Percentiles rank a stretch among this genome's conserved stretches.
These are phyloP conservation scores for Scalesia atractyloides DNA, from an alignment of 129 eudicot genomes.

Conservation along the genomic window DNA sequence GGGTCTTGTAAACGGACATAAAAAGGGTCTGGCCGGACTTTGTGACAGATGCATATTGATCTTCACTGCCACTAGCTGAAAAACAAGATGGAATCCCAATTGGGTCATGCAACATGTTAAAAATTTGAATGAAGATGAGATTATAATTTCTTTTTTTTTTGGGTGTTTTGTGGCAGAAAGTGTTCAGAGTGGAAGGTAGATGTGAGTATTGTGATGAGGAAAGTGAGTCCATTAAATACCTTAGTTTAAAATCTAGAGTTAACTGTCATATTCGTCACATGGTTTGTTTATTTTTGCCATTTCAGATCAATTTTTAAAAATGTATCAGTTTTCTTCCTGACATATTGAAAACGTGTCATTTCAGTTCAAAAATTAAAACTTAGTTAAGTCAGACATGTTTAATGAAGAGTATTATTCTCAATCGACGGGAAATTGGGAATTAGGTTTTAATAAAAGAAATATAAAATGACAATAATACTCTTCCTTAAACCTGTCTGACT, in stretches of 20 bases:
- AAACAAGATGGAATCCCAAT: slow-evolving; percentile 78
- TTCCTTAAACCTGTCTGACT: too few species aligned
- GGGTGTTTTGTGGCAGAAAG: slow-evolving; percentile 22
- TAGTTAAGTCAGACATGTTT: too few species aligned
- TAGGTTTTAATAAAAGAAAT: too few species aligned
- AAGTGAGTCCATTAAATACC: slow-evolving; percentile 37
- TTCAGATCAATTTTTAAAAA: too few species aligned
- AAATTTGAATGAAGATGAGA: not conserved
- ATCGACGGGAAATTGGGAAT: too few species aligned
- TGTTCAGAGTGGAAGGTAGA: slow-evolving; percentile 26
- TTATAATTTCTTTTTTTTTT: not conserved
- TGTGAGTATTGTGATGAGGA: slow-evolving; percentile 29
- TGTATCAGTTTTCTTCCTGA: too few species aligned
- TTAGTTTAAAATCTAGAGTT: not conserved
- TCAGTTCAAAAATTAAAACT: too few species aligned
- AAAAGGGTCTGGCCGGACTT: slow-evolving; percentile 78
- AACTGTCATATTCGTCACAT: too few species aligned
- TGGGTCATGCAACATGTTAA: slow-evolving; percentile 61
- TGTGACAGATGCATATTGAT: slow-evolving; percentile 53
- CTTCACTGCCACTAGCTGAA: slow-evolving; percentile 44
- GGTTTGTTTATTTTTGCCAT: too few species aligned
- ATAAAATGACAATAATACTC: too few species aligned
- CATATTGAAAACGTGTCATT: too few species aligned
- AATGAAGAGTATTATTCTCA: too few species aligned
- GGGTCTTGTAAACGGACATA: slow-evolving; percentile 72